A percentile compares a stretch with the other conserved stretches of the same genome.
Evolutionary conservation across 805 yeast species (phyloP).

Genomic region (Phaffomyces antillensis): DNA sequence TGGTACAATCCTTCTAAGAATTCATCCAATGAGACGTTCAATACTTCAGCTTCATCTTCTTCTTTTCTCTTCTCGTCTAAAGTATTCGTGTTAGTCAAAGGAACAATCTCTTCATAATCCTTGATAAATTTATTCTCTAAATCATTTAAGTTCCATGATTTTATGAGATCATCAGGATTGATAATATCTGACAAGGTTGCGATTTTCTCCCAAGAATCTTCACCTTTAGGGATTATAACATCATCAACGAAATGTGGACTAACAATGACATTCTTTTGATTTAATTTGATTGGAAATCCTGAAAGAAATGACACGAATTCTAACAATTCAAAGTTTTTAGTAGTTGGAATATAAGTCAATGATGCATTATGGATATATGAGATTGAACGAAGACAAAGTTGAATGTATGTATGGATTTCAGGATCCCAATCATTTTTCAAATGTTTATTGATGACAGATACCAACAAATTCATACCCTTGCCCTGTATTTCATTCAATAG

Average conservation of each 20-base stretch:
- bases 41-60: background rate
- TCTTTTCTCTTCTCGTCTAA: background rate
- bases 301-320: constrained; percentile 7
- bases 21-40: background rate
- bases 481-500: background rate
- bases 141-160: constrained; percentile 24
- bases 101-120: constrained; percentile 16
- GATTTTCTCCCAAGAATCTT: constrained; percentile 50
- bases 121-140: constrained; percentile 12
- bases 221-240: constrained; percentile 37
- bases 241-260: constrained; percentile 11
- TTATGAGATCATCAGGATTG: constrained; percentile 18
- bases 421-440: constrained; percentile 11
- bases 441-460: constrained; percentile 7
- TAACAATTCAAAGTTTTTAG: background rate
- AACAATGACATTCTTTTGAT: background rate
- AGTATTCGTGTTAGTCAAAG: background rate
- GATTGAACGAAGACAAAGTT: constrained; percentile 27
- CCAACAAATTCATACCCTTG: background rate
- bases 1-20: constrained; percentile 3
- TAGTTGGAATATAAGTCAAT: constrained; percentile 6
- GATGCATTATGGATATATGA: constrained; percentile 7
- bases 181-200: constrained; percentile 29
- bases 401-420: constrained; percentile 23
- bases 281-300: constrained; percentile 3